phyloP scores from a whole-genome alignment of 1,284 basidiomycete genomes.

The Puccinia horiana region DNA sequence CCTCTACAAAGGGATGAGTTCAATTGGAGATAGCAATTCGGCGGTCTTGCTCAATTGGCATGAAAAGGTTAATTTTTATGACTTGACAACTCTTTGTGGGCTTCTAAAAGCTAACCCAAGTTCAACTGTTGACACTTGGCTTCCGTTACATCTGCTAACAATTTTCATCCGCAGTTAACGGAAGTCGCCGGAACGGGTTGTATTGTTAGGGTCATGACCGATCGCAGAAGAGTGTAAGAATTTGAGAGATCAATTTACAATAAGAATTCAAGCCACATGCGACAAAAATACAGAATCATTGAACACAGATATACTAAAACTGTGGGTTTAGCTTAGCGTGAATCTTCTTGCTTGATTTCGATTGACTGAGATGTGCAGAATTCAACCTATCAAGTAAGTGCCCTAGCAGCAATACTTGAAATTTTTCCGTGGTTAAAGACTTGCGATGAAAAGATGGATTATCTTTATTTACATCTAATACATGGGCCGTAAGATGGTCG shows the following conservation, averaged over 20 bases:
- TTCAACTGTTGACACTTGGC: background rate
- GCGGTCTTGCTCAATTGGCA: constrained; percentile 92
- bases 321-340: too few relatives aligned
- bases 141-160: background rate
- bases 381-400: too few relatives aligned
- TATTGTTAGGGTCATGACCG: constrained; percentile 96
- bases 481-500: too few relatives aligned
- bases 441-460: too few relatives aligned
- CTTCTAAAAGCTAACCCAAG: background rate
- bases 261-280: background rate
- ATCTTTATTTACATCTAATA: too few relatives aligned
- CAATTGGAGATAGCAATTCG: constrained; percentile 78
- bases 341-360: too few relatives aligned
- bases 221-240: constrained; percentile 72
- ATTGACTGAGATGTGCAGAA: too few relatives aligned
- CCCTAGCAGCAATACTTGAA: too few relatives aligned
- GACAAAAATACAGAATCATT: background rate
- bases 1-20: constrained; percentile 91
- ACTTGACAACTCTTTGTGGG: background rate
- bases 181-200: constrained; percentile 93
- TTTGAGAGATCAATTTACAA: background rate
- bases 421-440: too few relatives aligned
- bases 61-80: constrained; percentile 71
- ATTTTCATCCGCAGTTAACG: constrained; percentile 69
- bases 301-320: too few relatives aligned